A percentile compares a stretch with the other conserved stretches of the same genome.
Conservation (phyloP, 345 rosid species). For the Corymbia maculata region DNA sequence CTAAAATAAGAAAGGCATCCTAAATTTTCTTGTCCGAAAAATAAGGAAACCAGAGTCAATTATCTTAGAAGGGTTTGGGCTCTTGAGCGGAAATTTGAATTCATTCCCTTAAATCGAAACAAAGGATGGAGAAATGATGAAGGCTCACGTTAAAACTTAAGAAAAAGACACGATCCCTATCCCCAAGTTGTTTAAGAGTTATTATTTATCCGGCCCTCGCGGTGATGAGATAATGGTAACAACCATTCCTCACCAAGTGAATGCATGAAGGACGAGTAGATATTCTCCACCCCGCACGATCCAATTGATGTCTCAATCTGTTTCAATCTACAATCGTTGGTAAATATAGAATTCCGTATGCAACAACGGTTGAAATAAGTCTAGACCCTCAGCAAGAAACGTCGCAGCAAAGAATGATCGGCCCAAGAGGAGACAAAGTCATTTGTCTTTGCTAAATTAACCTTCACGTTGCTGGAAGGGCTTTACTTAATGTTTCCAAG, state of each 20-base stretch:
- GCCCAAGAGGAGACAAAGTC: neutral
- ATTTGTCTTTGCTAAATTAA: neutral
- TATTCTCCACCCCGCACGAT: fast-evolving
- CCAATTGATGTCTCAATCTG: neutral
- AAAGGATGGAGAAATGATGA: too few relatives aligned
- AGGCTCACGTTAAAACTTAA: too few relatives aligned
- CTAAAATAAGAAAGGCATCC: too few relatives aligned
- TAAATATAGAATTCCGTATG: too few relatives aligned
- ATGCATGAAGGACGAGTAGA: fast-evolving
- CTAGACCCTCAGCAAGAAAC: fast-evolving
- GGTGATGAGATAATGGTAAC: fast-evolving
- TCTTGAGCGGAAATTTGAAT: too few relatives aligned
- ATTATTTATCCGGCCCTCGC: fast-evolving
- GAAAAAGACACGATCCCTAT: fast-evolving
- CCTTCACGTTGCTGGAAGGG: neutral
- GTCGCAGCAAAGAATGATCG: neutral
- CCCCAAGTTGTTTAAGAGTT: too few relatives aligned
- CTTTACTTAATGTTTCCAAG: too few relatives aligned
- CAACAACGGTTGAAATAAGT: neutral
- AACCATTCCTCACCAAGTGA: neutral
- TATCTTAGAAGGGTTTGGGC: too few relatives aligned
- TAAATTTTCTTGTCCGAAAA: too few relatives aligned
- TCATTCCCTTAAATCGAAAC: too few relatives aligned
- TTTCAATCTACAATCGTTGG: neutral
- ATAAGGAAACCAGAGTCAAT: too few relatives aligned